Conservation (phyloP, 441 rosid species). For the Populus hybrid region DNA sequence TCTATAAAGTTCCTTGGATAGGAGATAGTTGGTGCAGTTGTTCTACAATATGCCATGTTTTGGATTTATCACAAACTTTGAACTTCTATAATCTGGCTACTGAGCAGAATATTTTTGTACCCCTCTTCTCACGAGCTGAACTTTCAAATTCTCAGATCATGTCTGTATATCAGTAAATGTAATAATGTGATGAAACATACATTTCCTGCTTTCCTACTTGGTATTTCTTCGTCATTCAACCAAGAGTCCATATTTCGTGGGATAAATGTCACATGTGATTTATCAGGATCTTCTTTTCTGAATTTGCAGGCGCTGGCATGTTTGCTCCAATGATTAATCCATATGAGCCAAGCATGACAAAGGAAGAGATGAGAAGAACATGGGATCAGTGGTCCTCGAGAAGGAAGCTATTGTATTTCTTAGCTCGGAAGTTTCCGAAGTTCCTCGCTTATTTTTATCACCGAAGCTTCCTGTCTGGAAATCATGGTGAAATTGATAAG, state of each 20-base stretch:
- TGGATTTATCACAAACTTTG: not conserved
- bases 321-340: constrained; percentile 75
- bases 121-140: not conserved
- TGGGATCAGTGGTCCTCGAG: constrained; percentile 55
- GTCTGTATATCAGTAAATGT: not conserved
- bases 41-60: not conserved
- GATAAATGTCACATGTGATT: not conserved
- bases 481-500: constrained; percentile 57
- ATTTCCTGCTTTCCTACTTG: not conserved
- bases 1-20: not conserved
- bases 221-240: not conserved
- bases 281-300: constrained; percentile 10
- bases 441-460: constrained; percentile 48
- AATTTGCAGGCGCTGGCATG: constrained; percentile 56
- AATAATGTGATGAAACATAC: not conserved
- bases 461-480: constrained; percentile 58
- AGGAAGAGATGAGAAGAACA: constrained; percentile 40
- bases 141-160: not conserved
- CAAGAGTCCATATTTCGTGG: not conserved
- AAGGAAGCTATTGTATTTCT: constrained; percentile 56
- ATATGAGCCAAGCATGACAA: constrained; percentile 55
- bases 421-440: constrained; percentile 55
- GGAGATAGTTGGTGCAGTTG: not conserved
- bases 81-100: not conserved
- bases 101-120: not conserved